These are phyloP conservation scores for Saccharomycopsis amapae DNA, from an alignment of 805 yeast genomes.

Conservation along the genomic window DNA sequence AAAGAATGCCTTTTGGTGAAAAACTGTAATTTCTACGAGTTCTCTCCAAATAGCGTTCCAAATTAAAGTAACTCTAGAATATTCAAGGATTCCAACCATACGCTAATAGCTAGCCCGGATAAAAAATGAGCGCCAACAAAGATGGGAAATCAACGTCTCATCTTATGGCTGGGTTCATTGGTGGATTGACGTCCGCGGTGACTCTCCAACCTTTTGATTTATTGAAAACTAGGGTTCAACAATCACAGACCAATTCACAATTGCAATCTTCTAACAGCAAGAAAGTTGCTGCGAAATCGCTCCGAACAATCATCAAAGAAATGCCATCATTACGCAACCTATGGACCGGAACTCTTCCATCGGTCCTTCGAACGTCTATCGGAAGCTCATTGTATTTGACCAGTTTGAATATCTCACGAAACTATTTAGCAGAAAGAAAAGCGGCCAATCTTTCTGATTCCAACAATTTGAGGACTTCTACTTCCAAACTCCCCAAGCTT, in stretches of 20 bases:
- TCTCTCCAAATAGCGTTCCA: too few species aligned
- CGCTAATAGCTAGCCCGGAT: too few species aligned
- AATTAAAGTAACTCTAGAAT: too few species aligned
- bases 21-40: too few species aligned
- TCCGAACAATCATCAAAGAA: not conserved
- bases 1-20: too few species aligned
- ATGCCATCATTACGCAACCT: conserved; percentile 37
- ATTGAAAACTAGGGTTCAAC: conserved; percentile 80
- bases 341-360: conserved; percentile 94
- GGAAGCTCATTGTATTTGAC: conserved; percentile 88
- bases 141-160: conserved; percentile 36
- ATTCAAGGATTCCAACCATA: too few species aligned
- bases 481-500: conserved; percentile 60
- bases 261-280: too few species aligned
- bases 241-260: conserved; percentile 9
- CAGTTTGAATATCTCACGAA: conserved; percentile 56
- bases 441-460: not conserved
- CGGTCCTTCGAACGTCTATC: conserved; percentile 80
- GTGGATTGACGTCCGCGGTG: conserved; percentile 82
- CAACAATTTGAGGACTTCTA: not conserved
- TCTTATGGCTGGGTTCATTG: conserved; percentile 79
- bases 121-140: too few species aligned
- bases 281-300: too few species aligned
- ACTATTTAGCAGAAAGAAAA: conserved; percentile 35
- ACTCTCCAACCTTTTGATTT: conserved; percentile 96